phyloP scores from a whole-genome alignment of 495 filamentous ascomycete genomes.

The Hypoxylon subgilvum region DNA sequence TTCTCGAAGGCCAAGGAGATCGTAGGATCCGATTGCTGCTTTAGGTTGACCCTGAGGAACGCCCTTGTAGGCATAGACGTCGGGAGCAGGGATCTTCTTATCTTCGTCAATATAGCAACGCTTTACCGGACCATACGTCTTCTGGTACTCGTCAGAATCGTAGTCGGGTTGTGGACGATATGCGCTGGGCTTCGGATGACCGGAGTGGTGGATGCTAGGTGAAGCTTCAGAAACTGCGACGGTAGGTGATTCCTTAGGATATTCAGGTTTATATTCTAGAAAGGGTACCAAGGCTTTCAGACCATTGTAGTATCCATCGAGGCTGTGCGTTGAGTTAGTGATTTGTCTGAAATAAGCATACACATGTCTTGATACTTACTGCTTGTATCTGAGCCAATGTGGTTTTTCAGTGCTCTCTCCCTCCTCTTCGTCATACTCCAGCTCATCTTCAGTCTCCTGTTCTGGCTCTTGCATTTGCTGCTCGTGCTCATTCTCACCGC shows the following conservation, averaged over 20 bases:
- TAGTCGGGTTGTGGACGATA: constrained; percentile 77
- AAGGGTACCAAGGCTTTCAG: constrained; percentile 70
- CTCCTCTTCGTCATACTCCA: constrained; percentile 23
- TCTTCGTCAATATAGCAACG: constrained; percentile 78
- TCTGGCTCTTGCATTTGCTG: background rate
- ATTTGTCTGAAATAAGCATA: background rate
- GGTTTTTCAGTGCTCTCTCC: constrained; percentile 34
- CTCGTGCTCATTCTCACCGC: constrained; percentile 8
- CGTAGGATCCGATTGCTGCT: constrained; percentile 79
- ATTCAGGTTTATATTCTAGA: constrained; percentile 72
- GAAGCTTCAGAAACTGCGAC: constrained; percentile 36
- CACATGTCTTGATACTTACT: constrained; percentile 51
- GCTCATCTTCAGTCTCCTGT: constrained; percentile 2
- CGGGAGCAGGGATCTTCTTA: constrained; percentile 64
- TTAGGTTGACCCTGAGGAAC: constrained; percentile 80
- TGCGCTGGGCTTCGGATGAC: constrained; percentile 58
- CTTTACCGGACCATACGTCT: constrained; percentile 65
- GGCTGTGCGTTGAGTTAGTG: constrained; percentile 37
- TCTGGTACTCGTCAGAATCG: constrained; percentile 61
- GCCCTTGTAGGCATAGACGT: constrained; percentile 71
- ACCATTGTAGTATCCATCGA: constrained; percentile 82
- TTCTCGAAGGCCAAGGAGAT: constrained; percentile 74
- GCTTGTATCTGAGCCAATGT: constrained; percentile 50
- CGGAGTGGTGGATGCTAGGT: constrained; percentile 41
- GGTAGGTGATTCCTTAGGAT: constrained; percentile 59